phyloP scores from a whole-genome alignment of 768 basidiomycete genomes.

The Trametes cingulata region DNA sequence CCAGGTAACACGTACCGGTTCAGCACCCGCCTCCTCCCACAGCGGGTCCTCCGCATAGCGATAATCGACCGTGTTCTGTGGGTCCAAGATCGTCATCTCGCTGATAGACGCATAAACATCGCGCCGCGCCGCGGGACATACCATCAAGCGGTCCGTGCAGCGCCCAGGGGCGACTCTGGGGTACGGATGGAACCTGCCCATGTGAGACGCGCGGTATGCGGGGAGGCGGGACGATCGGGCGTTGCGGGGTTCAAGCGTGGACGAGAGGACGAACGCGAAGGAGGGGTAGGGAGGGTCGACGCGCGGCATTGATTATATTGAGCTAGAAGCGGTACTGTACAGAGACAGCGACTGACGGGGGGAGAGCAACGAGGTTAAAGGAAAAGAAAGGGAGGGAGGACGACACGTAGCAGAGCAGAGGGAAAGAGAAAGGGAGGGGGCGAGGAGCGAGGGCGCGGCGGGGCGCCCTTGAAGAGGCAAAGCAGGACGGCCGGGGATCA shows the following conservation, averaged over 20 bases:
- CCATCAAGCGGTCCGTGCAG: neutral
- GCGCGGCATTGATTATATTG: neutral
- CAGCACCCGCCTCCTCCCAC: neutral
- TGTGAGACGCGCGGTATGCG: conserved; percentile 4
- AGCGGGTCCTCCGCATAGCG: conserved; percentile 3
- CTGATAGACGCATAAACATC: neutral
- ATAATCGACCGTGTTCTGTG: conserved; percentile 9
- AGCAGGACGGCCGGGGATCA: neutral
- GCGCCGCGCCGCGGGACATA: neutral
- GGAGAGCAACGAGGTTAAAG: neutral
- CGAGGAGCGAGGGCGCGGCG: neutral
- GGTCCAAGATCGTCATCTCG: neutral
- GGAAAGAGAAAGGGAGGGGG: neutral
- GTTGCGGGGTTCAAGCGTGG: neutral
- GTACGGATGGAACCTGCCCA: conserved; percentile 11
- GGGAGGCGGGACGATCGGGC: neutral
- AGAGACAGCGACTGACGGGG: neutral
- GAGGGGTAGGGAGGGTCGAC: neutral
- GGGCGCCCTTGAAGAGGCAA: neutral
- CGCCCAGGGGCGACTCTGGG: neutral
- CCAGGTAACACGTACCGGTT: neutral
- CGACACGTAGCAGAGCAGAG: neutral
- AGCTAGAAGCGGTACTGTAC: neutral
- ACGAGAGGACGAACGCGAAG: neutral
- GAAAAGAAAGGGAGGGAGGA: neutral